Evolutionary conservation across 164 flowering plant species (phyloP).

Genomic region (Echeveria elegans): DNA sequence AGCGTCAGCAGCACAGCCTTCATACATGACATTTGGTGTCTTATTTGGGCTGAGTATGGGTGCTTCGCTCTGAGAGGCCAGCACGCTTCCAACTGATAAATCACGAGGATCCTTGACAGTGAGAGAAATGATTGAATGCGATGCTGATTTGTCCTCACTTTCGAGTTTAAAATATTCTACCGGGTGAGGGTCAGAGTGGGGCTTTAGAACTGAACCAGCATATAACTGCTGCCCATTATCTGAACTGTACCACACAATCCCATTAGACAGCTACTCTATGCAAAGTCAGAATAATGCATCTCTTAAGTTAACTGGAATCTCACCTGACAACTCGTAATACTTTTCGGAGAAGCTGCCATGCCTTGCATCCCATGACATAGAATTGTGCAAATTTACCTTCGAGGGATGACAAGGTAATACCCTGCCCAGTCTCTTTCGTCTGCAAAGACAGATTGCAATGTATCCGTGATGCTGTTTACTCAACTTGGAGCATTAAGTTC

Average conservation of each 20-base stretch:
- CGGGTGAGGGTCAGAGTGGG: slow-evolving; percentile 11
- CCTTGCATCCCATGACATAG: slow-evolving; percentile 60
- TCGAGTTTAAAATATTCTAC: slow-evolving; percentile 18
- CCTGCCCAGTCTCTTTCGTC: slow-evolving; percentile 33
- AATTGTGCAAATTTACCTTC: slow-evolving; percentile 68
- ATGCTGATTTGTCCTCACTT: slow-evolving; percentile 33
- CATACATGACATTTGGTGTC: slow-evolving; percentile 15
- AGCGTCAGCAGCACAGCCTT: slow-evolving; percentile 12
- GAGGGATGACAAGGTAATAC: slow-evolving; percentile 46
- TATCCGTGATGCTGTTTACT: too few species aligned
- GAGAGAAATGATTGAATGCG: slow-evolving; percentile 48
- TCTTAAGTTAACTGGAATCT: too few species aligned
- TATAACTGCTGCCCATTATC: slow-evolving; percentile 19
- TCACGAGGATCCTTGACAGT: slow-evolving; percentile 64
- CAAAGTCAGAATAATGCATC: too few species aligned
- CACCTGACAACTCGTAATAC: slow-evolving; percentile 32
- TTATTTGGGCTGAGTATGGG: background rate
- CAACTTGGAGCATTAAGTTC: too few species aligned
- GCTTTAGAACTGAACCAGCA: slow-evolving; percentile 23
- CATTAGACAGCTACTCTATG: too few species aligned
- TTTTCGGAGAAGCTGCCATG: slow-evolving; percentile 58
- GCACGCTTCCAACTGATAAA: slow-evolving; percentile 12
- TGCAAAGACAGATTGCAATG: too few species aligned
- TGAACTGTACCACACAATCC: too few species aligned
- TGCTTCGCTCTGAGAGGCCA: slow-evolving; percentile 19